Conservation (phyloP, 176 grass and related monocot species). For the Zea mays region Zm-B73-REFERENCE-NAM-5.0 NC_050100.1:167662001-167662500, state of each 20-base stretch:
- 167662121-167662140: conserved; percentile 22
- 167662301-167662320: conserved; percentile 28
- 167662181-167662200: not conserved
- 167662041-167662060: conserved; percentile 3
- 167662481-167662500: too few species aligned
- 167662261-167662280: conserved; percentile 21
- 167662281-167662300: not conserved
- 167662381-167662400: too few species aligned
- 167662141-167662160: not conserved
- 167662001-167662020: conserved; percentile 19
- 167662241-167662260: conserved; percentile 15
- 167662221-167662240: too few species aligned
- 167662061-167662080: not conserved
- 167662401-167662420: too few species aligned
- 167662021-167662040: not conserved
- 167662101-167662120: not conserved
- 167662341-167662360: not conserved
- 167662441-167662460: too few species aligned
- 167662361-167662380: too few species aligned
- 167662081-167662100: conserved; percentile 8
- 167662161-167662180: conserved; percentile 30
- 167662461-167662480: too few species aligned
- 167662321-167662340: not conserved
- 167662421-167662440: too few species aligned
- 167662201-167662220: too few species aligned